Percentiles rank a stretch among this genome's conserved stretches.
Conservation (phyloP, 2,329 filamentous ascomycete species). For the Arachnomyces sp. region DNA sequence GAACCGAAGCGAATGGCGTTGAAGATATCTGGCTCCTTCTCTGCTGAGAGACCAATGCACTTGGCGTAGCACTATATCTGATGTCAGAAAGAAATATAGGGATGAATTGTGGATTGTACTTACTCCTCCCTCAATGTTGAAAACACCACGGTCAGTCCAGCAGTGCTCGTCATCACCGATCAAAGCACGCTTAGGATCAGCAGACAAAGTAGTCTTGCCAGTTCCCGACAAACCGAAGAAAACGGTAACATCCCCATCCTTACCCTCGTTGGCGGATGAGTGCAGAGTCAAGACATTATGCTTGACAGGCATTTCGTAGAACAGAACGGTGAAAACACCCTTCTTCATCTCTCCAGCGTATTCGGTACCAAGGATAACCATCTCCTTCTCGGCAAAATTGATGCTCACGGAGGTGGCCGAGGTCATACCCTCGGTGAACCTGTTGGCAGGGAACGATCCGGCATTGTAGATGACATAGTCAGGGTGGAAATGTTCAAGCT, state of each 20-base stretch:
- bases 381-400: constrained; percentile 99
- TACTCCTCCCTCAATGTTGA: constrained; percentile 95
- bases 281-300: constrained; percentile 98
- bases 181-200: constrained; percentile 88
- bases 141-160: constrained; percentile 93
- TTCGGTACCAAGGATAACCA: constrained; percentile 98
- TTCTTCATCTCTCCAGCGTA: constrained; percentile 98
- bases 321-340: constrained; percentile 96
- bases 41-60: constrained; percentile 90
- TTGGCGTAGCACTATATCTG: constrained; percentile 75
- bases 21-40: constrained; percentile 99
- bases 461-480: constrained; percentile 99
- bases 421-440: constrained; percentile 97
- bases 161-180: constrained; percentile 99
- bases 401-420: constrained; percentile 95
- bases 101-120: constrained; percentile 14
- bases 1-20: constrained; percentile 93
- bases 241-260: constrained; percentile 89
- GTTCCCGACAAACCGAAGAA: constrained; percentile 99
- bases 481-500: constrained; percentile 95
- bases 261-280: constrained; percentile 96
- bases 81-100: constrained; percentile 8
- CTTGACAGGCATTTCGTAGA: constrained; percentile 99
- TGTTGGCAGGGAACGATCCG: constrained; percentile 95
- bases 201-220: constrained; percentile 96